These are phyloP conservation scores for Pyricularia grisea DNA, from an alignment of 2,329 filamentous ascomycete species.

Conservation along the genomic window DNA sequence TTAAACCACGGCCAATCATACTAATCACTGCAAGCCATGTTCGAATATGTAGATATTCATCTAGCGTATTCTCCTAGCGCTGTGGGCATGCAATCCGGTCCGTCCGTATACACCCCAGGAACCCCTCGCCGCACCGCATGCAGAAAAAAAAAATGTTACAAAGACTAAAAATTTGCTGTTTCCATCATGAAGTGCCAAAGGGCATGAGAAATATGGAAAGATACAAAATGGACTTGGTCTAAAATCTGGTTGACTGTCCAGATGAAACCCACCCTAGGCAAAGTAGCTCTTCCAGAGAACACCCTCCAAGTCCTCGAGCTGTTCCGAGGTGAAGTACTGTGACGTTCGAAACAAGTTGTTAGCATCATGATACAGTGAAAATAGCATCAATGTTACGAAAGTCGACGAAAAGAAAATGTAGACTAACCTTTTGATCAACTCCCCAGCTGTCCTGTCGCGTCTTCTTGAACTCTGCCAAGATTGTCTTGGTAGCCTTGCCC, in stretches of 20 bases:
- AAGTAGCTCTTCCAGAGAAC: slow-evolving; percentile 99
- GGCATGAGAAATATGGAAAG: background rate
- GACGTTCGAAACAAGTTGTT: slow-evolving; percentile 11
- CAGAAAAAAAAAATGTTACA: background rate
- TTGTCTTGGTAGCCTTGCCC: slow-evolving; percentile 89
- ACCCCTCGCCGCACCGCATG: background rate
- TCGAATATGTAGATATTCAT: background rate
- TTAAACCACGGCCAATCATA: no score
- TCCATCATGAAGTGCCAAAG: background rate
- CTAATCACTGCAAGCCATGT: background rate
- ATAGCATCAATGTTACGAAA: background rate
- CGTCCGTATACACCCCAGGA: background rate
- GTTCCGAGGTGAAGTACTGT: slow-evolving; percentile 78
- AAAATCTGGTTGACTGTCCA: background rate
- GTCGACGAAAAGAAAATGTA: background rate
- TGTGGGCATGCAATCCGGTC: background rate
- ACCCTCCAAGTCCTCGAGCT: slow-evolving; percentile 89
- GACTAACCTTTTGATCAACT: slow-evolving; percentile 87
- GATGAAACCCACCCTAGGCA: slow-evolving; percentile 41
- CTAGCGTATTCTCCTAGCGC: background rate
- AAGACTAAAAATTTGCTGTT: background rate
- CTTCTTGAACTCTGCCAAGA: slow-evolving; percentile 98
- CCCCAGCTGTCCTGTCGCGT: slow-evolving; percentile 98
- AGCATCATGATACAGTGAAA: slow-evolving; percentile 10
- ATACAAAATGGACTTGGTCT: background rate